Evolutionary conservation across 345 rosid genomes (phyloP).

Genomic region (Draba incana): DNA sequence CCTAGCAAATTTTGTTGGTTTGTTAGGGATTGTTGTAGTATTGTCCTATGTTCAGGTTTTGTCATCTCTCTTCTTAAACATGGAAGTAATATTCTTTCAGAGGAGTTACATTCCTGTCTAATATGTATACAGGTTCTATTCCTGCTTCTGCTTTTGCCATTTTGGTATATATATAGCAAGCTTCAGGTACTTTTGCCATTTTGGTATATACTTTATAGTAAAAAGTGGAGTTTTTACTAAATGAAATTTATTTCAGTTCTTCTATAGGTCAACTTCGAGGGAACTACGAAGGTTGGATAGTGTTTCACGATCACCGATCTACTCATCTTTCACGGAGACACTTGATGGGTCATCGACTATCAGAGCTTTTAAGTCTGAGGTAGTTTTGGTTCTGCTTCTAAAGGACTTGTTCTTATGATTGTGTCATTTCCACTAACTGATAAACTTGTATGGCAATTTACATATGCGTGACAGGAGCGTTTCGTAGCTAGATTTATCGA

Average conservation of each 20-base stretch:
- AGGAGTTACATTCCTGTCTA: constrained; percentile 10
- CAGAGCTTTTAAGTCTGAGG: constrained; percentile 85
- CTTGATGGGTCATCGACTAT: constrained; percentile 93
- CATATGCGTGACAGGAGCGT: constrained; percentile 51
- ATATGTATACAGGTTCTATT: constrained; percentile 61
- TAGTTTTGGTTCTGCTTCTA: constrained; percentile 37
- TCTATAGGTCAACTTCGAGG: constrained; percentile 96
- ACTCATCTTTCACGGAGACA: constrained; percentile 85
- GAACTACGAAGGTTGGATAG: constrained; percentile 91
- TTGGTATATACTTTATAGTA: constrained; percentile 87
- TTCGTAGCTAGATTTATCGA: constrained; percentile 64
- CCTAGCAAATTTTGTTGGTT: constrained; percentile 86
- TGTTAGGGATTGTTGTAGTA: constrained; percentile 78
- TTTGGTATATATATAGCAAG: constrained; percentile 86
- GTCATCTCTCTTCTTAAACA: not conserved
- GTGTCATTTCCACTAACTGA: constrained; percentile 4
- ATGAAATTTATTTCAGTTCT: constrained; percentile 60
- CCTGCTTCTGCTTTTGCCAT: constrained; percentile 82
- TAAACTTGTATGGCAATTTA: constrained; percentile 11
- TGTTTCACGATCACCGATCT: constrained; percentile 93
- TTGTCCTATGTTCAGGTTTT: constrained; percentile 91
- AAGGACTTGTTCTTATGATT: constrained; percentile 10
- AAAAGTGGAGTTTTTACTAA: constrained; percentile 42
- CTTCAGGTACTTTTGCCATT: constrained; percentile 91
- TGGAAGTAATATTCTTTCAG: not conserved